Conservation (phyloP, 1,284 basidiomycete genomes). For the Ceratobasidium sp. region DNA sequence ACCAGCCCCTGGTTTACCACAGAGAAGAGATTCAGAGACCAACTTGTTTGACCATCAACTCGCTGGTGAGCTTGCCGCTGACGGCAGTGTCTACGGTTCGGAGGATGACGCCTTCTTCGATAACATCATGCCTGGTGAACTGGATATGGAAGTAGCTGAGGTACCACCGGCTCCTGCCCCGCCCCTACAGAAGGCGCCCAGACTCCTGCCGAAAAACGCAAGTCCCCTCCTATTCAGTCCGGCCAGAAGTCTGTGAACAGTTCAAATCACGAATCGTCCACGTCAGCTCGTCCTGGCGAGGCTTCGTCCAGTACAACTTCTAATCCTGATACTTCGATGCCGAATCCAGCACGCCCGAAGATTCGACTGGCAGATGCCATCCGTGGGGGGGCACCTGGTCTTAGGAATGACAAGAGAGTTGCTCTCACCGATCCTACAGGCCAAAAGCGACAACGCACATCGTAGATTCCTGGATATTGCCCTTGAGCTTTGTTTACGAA, state of each 20-base stretch:
- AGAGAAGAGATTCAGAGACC: background rate
- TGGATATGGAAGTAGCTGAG: constrained; percentile 30
- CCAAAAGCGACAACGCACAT: constrained; percentile 21
- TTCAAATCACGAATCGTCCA: background rate
- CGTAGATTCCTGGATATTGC: background rate
- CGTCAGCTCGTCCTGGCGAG: background rate
- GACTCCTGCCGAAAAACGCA: background rate
- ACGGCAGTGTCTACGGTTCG: constrained; percentile 32
- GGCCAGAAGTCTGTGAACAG: background rate
- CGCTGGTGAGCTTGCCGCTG: constrained; percentile 7
- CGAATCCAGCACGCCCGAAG: constrained; percentile 1
- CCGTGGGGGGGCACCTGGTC: constrained; percentile 2
- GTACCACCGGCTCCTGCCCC: background rate
- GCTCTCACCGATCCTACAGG: background rate
- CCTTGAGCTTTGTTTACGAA: no score
- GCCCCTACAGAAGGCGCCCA: background rate
- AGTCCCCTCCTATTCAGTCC: background rate
- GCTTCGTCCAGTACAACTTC: background rate
- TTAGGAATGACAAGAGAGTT: background rate
- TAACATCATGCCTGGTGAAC: constrained; percentile 30
- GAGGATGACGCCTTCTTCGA: constrained; percentile 38
- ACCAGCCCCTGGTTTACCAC: background rate
- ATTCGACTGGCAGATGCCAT: constrained; percentile 28
- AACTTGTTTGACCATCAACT: background rate
- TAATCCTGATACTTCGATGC: background rate